phyloP scores from a whole-genome alignment of 805 yeast species.

The Spencermartinsiella europaea region DNA sequence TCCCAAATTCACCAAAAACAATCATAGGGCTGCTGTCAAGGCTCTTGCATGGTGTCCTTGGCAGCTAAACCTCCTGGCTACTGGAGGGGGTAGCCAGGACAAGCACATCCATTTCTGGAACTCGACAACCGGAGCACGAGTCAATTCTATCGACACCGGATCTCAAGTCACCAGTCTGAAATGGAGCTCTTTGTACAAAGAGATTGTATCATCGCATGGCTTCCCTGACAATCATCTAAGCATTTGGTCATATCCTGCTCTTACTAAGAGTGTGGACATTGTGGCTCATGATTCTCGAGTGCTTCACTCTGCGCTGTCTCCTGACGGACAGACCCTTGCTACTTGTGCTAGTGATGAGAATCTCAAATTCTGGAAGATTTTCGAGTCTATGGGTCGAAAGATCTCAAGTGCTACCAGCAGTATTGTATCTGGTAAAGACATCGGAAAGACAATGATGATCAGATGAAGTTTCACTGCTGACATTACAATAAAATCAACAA shows the following conservation, averaged over 20 bases:
- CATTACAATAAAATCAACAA: neutral
- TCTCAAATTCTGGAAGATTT: conserved; percentile 88
- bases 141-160: conserved; percentile 83
- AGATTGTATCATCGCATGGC: conserved; percentile 91
- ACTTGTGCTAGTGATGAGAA: conserved; percentile 97
- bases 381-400: conserved; percentile 49
- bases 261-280: conserved; percentile 84
- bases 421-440: conserved; percentile 40
- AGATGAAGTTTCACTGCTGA: conserved; percentile 28
- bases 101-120: conserved; percentile 92
- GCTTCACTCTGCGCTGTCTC: conserved; percentile 75
- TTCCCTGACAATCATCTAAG: conserved; percentile 81
- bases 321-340: conserved; percentile 85
- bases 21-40: conserved; percentile 91
- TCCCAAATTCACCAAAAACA: conserved; percentile 71
- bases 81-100: conserved; percentile 95
- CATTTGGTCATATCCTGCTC: conserved; percentile 78
- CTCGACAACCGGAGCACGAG: conserved; percentile 80
- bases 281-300: conserved; percentile 90
- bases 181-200: conserved; percentile 66
- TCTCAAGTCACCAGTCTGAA: conserved; percentile 90
- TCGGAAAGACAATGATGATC: conserved; percentile 49
- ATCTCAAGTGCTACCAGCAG: conserved; percentile 28
- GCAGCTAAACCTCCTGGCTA: conserved; percentile 75
- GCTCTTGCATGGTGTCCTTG: conserved; percentile 95